phyloP scores from a whole-genome alignment of 345 rosid genomes.

The Syzygium jambos region DNA sequence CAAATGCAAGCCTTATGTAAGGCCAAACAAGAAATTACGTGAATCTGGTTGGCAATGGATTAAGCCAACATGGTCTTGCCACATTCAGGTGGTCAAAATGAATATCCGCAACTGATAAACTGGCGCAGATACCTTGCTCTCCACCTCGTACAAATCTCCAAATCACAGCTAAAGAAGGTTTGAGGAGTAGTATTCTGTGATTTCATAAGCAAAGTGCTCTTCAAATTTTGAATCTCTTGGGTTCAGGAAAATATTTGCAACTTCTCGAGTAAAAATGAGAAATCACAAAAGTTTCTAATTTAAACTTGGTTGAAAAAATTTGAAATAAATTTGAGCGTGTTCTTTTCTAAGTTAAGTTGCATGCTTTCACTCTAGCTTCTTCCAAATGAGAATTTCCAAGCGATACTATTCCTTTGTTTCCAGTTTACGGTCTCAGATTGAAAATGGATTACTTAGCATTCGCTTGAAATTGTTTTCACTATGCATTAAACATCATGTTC shows the following conservation, averaged over 20 bases:
- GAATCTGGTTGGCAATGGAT: not conserved
- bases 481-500: not conserved
- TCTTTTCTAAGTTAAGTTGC: not conserved
- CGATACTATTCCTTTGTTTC: not conserved
- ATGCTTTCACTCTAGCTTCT: not conserved
- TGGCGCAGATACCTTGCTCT: not conserved
- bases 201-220: not conserved
- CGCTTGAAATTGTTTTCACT: not conserved
- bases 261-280: not conserved
- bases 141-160: not conserved
- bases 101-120: not conserved
- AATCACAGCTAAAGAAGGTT: not conserved
- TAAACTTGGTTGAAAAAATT: not conserved
- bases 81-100: not conserved
- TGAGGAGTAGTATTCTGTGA: not conserved
- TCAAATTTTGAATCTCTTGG: not conserved
- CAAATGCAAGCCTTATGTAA: not conserved
- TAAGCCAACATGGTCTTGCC: not conserved
- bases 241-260: not conserved
- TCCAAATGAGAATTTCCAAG: not conserved
- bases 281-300: not conserved
- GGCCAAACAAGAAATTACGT: not conserved
- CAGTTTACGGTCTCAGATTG: not conserved
- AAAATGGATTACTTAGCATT: not conserved
- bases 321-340: not conserved